phyloP scores from a whole-genome alignment of 2,329 filamentous ascomycete species.

The Cladophialophora psammophila region DNA sequence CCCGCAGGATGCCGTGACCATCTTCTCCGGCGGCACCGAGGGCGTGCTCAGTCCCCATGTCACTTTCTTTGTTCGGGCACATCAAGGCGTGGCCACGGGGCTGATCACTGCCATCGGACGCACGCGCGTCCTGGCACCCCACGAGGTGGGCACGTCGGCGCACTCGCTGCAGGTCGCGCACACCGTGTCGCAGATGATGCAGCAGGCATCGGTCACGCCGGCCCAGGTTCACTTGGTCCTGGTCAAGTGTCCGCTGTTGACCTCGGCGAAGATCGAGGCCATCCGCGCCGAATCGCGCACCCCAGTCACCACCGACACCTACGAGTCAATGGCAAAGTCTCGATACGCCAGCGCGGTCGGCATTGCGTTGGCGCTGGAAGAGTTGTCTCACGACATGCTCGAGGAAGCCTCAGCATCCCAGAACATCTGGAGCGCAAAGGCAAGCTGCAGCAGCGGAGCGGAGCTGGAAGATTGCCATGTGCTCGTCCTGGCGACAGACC shows the following conservation, averaged over 20 bases:
- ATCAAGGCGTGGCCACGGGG: conserved; percentile 16
- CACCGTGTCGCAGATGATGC: conserved; percentile 38
- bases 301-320: conserved; percentile 44
- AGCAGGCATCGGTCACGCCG: conserved; percentile 31
- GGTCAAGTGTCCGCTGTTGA: conserved; percentile 45
- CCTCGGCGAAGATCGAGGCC: conserved; percentile 41
- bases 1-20: conserved; percentile 43
- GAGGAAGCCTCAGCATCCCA: conserved; percentile 36
- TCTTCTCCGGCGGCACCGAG: conserved; percentile 47
- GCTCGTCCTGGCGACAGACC: conserved; percentile 43
- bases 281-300: conserved; percentile 37
- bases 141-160: conserved; percentile 44
- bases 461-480: conserved; percentile 46
- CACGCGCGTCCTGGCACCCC: conserved; percentile 42
- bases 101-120: conserved; percentile 43
- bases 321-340: conserved; percentile 47
- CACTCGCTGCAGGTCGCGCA: conserved; percentile 41
- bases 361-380: conserved; percentile 43
- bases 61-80: conserved; percentile 42
- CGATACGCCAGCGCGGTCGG: conserved; percentile 45
- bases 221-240: conserved; percentile 43
- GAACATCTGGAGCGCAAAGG: conserved; percentile 42
- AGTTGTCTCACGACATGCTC: conserved; percentile 35
- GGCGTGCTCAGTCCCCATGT: conserved; percentile 46
- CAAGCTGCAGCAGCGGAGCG: conserved; percentile 46